Evolutionary conservation across 345 rosid species (phyloP), one percentile per base, ranked within the genome.

Genomic region (Kandelia obovata): DNA sequence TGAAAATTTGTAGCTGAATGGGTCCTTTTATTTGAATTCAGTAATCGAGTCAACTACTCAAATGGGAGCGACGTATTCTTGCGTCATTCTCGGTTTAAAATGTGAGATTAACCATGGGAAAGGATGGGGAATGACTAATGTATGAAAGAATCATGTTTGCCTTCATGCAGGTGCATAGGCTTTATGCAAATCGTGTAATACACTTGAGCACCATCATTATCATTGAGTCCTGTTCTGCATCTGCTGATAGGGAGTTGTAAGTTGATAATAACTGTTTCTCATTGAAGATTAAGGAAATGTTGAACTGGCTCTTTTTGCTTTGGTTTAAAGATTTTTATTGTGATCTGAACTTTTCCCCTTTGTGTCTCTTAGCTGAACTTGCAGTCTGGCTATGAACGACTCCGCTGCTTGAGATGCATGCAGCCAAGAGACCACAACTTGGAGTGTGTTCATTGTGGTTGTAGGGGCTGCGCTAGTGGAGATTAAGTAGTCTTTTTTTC

Each of bases 351-450:
- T 53, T 39, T 39, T 39, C 39, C 46, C 46, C 46, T 25, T 53
- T 8, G 58, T 31, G 58, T 53, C 28, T 53, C 27, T 1, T 7
- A 21, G 4, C 9, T 5, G 21, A 7, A 69, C 62, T 66, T 84
- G 80, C 87, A 93, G 96, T 83, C 89, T 7, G 94, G 92, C 11
- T 91, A 91, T 61, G 98, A 93, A 66, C 87, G 90, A 5, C 76
- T 93, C 20, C 91, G 97, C 75, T 89, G 98, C 85, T 75, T 91
- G 66, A 81, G 86, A 5, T 91, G 94, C 83, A 91, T 91, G 60
- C 98, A 91, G 81, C 94, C 94, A 2, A 76, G 88, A 39, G 96
- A 93, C 79, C 97, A 89, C 83, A 91, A 89, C 86, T 93, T 86
- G 19, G 97, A 88, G 75, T 88, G 94, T 23, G 92, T 88, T 61